These are phyloP conservation scores for Hypericum androsaemum DNA, from an alignment of 345 rosid species.

Conservation along the genomic window DNA sequence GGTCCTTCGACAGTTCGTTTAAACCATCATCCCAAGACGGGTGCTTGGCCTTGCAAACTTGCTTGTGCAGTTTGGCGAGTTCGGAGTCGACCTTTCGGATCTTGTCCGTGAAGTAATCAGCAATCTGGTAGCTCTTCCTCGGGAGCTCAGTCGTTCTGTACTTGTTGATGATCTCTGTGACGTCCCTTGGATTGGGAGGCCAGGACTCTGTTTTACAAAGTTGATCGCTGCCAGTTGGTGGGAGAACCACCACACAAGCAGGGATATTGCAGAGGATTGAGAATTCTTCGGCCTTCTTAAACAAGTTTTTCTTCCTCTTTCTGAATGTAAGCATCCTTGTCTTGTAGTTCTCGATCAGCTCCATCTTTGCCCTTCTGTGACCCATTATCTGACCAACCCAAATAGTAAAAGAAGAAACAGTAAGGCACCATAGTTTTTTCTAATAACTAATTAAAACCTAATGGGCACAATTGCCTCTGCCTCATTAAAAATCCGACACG, in stretches of 20 bases:
- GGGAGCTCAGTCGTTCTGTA: constrained; percentile 2
- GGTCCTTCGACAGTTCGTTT: background rate
- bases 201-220: background rate
- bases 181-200: constrained; percentile 8
- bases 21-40: constrained; percentile 2
- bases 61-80: background rate
- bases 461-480: too few species aligned
- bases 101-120: constrained; percentile 14
- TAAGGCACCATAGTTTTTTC: too few species aligned
- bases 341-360: background rate
- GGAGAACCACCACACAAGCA: constrained; percentile 13
- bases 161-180: background rate
- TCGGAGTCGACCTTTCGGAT: constrained; percentile 6
- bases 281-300: constrained; percentile 13
- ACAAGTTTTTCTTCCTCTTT: constrained; percentile 11
- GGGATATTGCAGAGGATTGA: constrained; percentile 13
- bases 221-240: background rate
- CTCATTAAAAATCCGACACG: too few species aligned
- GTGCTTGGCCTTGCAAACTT: background rate
- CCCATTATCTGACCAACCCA: too few species aligned
- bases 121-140: background rate
- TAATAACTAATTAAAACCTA: too few species aligned
- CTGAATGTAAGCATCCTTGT: constrained; percentile 4
- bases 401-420: too few species aligned
- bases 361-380: too few species aligned